These are phyloP conservation scores for Colletotrichum theobromicola DNA, from an alignment of 2,329 filamentous ascomycete genomes.

Conservation along the genomic window DNA sequence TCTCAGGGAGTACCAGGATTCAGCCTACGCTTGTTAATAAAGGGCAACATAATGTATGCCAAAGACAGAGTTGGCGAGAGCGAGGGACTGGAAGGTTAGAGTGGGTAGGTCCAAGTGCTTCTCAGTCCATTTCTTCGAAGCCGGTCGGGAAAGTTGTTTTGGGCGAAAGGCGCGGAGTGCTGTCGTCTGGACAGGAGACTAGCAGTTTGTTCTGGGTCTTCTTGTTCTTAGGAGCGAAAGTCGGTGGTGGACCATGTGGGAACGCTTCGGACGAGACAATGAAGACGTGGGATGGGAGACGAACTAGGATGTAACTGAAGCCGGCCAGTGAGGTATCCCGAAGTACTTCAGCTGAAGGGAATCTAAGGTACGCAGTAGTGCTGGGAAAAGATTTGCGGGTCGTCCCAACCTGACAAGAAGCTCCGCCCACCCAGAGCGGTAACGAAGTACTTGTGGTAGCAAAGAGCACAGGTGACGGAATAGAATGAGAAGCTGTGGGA, in stretches of 20 bases:
- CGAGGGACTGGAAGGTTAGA: not conserved
- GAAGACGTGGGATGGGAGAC: not conserved
- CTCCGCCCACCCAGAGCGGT: not conserved
- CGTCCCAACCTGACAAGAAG: not conserved
- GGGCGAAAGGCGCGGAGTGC: not conserved
- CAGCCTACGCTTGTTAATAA: slow-evolving; percentile 30
- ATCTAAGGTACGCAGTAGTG: not conserved
- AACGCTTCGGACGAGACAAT: not conserved
- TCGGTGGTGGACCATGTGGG: not conserved
- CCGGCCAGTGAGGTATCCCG: not conserved
- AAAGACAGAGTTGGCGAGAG: not conserved
- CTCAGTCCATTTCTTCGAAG: not conserved
- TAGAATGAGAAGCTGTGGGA: too few species aligned
- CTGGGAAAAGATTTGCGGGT: not conserved
- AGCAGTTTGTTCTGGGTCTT: not conserved
- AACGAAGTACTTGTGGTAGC: not conserved
- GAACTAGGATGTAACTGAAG: not conserved
- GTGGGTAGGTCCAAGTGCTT: not conserved
- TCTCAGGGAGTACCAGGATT: not conserved
- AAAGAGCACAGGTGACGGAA: not conserved
- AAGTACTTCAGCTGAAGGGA: not conserved
- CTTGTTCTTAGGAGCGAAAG: not conserved
- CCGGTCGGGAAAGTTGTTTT: not conserved
- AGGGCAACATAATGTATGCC: slow-evolving; percentile 29
- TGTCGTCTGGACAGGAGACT: not conserved